A percentile compares a stretch with the other conserved stretches of the same genome.
Conservation (phyloP, 805 yeast genomes). For the Metschnikowia hibisci region DNA sequence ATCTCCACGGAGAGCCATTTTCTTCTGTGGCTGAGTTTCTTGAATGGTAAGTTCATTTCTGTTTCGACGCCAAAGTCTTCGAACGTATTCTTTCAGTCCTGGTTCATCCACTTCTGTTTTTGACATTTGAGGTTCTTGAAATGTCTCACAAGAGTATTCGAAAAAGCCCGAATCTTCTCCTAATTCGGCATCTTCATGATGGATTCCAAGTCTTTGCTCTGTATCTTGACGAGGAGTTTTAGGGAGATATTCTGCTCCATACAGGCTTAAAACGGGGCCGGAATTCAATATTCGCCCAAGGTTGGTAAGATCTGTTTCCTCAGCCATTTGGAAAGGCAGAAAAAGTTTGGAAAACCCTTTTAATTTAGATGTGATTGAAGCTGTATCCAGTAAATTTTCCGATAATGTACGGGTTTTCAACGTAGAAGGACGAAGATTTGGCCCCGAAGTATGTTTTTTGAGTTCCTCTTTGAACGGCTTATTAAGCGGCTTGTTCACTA, state of each 20-base stretch:
- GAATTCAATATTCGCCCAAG: conserved; percentile 35
- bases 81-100: conserved; percentile 81
- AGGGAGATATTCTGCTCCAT: conserved; percentile 49
- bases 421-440: no score
- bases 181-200: conserved; percentile 28
- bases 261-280: conserved; percentile 34
- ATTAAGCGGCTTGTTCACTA: conserved; percentile 25
- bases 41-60: conserved; percentile 84
- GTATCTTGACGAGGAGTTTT: conserved; percentile 51
- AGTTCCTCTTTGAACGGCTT: conserved; percentile 9
- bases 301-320: conserved; percentile 37
- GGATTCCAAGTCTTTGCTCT: conserved; percentile 31
- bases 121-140: conserved; percentile 94
- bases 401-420: conserved; percentile 30
- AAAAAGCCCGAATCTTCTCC: conserved; percentile 63
- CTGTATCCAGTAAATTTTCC: conserved; percentile 22
- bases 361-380: conserved; percentile 32
- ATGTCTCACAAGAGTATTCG: conserved; percentile 81
- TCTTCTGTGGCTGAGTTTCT: conserved; percentile 88
- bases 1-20: conserved; percentile 73
- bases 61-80: conserved; percentile 82
- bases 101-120: conserved; percentile 84
- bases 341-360: conserved; percentile 33
- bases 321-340: conserved; percentile 36
- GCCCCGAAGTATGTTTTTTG: conserved; percentile 21